Conservation (phyloP, 106 monocot genomes). For the Xerophyta viscosa region DNA sequence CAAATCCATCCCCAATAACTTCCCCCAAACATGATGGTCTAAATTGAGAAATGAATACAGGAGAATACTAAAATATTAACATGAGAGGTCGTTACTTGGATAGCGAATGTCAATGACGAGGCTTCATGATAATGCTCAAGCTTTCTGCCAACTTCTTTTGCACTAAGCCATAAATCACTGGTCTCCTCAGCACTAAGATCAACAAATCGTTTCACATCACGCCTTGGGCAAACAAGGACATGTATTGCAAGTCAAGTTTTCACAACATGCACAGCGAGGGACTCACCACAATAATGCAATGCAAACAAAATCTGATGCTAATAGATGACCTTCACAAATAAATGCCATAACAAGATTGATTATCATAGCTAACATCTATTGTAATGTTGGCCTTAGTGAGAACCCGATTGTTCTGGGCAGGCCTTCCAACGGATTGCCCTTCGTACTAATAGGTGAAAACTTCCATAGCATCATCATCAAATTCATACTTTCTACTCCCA, state of each 20-base stretch:
- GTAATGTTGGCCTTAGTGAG: too few relatives aligned
- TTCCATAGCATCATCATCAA: too few relatives aligned
- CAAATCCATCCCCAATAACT: not conserved
- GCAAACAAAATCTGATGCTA: not conserved
- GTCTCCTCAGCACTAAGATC: slow-evolving; percentile 76
- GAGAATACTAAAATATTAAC: not conserved
- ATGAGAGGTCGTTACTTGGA: slow-evolving; percentile 44
- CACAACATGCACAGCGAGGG: slow-evolving; percentile 1
- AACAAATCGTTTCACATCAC: slow-evolving; percentile 84
- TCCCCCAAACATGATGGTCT: too few relatives aligned
- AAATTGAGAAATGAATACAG: not conserved
- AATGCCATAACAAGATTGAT: too few relatives aligned
- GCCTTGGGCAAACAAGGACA: slow-evolving; percentile 91
- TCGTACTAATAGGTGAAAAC: too few relatives aligned
- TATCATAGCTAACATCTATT: too few relatives aligned
- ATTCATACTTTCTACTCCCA: too few relatives aligned
- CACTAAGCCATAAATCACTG: slow-evolving; percentile 77
- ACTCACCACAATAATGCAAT: not conserved
- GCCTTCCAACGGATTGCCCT: too few relatives aligned
- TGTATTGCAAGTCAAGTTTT: slow-evolving; percentile 67
- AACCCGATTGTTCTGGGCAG: too few relatives aligned
- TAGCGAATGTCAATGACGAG: slow-evolving; percentile 78
- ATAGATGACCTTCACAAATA: too few relatives aligned
- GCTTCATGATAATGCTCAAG: slow-evolving; percentile 74
- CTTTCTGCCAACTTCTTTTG: slow-evolving; percentile 62